Evolutionary conservation across 805 yeast genomes (phyloP).

Genomic region (Yamadazyma takamatsuzukensis): DNA sequence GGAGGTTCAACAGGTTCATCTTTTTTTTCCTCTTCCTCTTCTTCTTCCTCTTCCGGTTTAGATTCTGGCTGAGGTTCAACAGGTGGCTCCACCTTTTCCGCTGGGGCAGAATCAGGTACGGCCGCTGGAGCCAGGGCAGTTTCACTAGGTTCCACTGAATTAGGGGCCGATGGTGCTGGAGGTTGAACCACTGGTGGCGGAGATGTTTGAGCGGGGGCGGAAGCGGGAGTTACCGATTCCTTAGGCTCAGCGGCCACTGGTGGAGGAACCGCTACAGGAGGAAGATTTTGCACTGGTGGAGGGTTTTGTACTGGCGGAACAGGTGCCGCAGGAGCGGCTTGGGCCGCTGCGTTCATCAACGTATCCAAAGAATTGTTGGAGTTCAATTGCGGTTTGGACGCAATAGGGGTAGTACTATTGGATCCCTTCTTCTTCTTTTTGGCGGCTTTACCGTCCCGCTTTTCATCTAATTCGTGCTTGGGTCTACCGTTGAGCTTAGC

Average conservation of each 20-base stretch:
- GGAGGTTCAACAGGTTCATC: constrained; percentile 40
- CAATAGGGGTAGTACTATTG: constrained; percentile 20
- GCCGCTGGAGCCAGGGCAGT: constrained; percentile 7
- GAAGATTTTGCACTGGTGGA: constrained; percentile 4
- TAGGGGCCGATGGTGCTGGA: constrained; percentile 8
- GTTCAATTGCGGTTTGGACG: constrained; percentile 9
- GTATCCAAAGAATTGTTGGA: constrained; percentile 18
- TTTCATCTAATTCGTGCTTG: constrained; percentile 40
- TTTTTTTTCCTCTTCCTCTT: constrained; percentile 12
- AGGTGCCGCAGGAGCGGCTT: constrained; percentile 3
- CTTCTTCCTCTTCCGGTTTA: constrained; percentile 8
- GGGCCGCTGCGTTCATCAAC: constrained; percentile 27
- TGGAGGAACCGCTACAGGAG: too few species aligned
- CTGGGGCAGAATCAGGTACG: constrained; percentile 6
- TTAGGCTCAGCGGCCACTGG: too few species aligned
- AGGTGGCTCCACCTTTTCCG: constrained; percentile 2
- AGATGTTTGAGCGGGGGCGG: constrained; percentile 6
- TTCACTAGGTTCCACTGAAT: too few species aligned
- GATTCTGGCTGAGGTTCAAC: too few species aligned
- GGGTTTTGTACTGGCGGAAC: constrained; percentile 3
- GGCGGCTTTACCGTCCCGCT: constrained; percentile 22
- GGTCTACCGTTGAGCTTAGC: constrained; percentile 10
- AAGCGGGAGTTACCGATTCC: constrained; percentile 3
- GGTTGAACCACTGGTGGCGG: constrained; percentile 9
- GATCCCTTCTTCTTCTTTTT: constrained; percentile 14